Conservation (phyloP, 495 filamentous ascomycete genomes). For the Aspergillus carlsbadensis region DNA sequence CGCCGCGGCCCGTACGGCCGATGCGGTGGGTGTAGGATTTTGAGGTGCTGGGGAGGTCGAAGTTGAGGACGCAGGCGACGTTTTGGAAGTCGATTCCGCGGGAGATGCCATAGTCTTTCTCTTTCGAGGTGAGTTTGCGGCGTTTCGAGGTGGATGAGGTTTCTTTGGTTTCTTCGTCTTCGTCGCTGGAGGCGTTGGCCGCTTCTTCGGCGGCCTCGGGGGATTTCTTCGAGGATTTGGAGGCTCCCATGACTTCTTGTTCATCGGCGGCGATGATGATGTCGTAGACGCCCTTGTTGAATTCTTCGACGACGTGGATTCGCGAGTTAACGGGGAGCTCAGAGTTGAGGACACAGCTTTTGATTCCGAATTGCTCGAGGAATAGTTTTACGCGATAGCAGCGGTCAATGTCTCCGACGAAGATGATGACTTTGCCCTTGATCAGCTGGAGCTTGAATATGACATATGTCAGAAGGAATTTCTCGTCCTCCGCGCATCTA, state of each 20-base stretch:
- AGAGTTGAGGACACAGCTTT: constrained; percentile 91
- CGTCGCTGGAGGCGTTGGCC: constrained; percentile 32
- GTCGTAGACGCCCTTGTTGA: constrained; percentile 94
- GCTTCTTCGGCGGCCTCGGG: constrained; percentile 30
- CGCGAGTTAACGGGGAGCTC: constrained; percentile 91
- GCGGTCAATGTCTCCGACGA: constrained; percentile 89
- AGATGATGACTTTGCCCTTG: constrained; percentile 92
- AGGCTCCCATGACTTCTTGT: constrained; percentile 72
- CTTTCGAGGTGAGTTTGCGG: constrained; percentile 56
- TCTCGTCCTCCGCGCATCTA: constrained; percentile 91
- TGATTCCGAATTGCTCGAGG: constrained; percentile 93
- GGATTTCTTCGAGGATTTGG: constrained; percentile 27
- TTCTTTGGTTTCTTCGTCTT: constrained; percentile 28
- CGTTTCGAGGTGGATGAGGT: constrained; percentile 52
- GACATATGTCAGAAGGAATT: constrained; percentile 89
- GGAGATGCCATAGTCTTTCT: constrained; percentile 89
- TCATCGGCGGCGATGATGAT: constrained; percentile 97
- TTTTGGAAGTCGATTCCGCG: constrained; percentile 96
- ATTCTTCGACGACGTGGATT: constrained; percentile 93
- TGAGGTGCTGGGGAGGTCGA: constrained; percentile 85
- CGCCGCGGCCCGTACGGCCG: constrained; percentile 88
- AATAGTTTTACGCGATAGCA: constrained; percentile 94
- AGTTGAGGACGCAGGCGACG: constrained; percentile 93
- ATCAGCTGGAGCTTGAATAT: constrained; percentile 94
- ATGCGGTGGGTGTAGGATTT: constrained; percentile 95